A percentile compares a stretch with the other conserved stretches of the same genome.
Conservation (phyloP, 1,139 yeast species). For the Suhomyces atakaporum region DNA sequence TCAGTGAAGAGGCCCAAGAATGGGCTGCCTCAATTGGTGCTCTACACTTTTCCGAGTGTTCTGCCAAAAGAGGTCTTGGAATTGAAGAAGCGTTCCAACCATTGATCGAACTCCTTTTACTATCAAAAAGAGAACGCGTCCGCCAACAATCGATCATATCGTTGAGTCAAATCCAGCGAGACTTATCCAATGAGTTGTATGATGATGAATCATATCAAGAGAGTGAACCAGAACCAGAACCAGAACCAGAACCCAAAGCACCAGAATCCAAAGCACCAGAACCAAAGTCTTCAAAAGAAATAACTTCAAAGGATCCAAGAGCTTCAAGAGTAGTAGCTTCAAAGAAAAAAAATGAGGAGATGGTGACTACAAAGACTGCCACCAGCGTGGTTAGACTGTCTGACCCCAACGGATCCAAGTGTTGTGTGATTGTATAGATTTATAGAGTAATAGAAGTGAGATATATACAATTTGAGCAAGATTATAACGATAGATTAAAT, state of each 20-base stretch:
- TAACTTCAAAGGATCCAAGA: background rate
- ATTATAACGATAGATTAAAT: too few relatives aligned
- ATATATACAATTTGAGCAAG: too few relatives aligned
- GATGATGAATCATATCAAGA: conserved; percentile 1
- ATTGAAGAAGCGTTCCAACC: conserved; percentile 34
- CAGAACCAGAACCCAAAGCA: too few relatives aligned
- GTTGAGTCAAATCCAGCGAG: conserved; percentile 7
- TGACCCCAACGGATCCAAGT: background rate
- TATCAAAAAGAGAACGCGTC: conserved; percentile 7
- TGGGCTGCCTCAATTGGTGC: conserved; percentile 34
- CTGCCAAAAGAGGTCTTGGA: conserved; percentile 24
- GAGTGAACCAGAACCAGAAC: too few relatives aligned
- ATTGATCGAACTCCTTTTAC: conserved; percentile 19
- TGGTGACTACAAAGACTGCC: background rate
- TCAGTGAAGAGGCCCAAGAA: conserved; percentile 29
- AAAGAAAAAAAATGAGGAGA: background rate
- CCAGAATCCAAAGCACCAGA: too few relatives aligned
- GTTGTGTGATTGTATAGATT: conserved; percentile 2
- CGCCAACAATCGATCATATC: conserved; percentile 10
- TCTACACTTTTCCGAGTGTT: conserved; percentile 31
- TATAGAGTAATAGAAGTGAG: too few relatives aligned
- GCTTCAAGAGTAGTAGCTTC: background rate
- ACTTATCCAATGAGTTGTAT: background rate
- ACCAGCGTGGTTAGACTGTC: background rate
- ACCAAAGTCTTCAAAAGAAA: too few relatives aligned